Evolutionary conservation across 441 rosid genomes (phyloP), one percentile per base, ranked within the genome.

Genomic region (Viola pubescens): DNA sequence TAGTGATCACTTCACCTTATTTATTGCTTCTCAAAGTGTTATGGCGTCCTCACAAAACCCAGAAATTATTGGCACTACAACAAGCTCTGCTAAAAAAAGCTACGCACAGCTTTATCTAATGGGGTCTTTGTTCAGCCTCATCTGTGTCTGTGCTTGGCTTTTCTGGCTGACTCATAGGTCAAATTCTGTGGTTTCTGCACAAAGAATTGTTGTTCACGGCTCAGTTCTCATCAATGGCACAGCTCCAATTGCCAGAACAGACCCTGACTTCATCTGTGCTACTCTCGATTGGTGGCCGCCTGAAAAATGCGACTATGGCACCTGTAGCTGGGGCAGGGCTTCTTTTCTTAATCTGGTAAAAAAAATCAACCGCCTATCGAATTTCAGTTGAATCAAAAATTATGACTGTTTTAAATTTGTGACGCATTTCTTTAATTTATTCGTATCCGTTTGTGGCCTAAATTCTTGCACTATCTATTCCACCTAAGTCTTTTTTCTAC

Each of bases 201-300:
- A 44, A 53, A 51, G 55, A 51, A 59, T 53, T 49, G 75, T 67
- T 49, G 63, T 51, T 11, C 47, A 65, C 2, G 80, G 86, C 37
- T 58, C 54, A 6, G 82, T 79, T 44, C 60, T 65, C 60, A 66
- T 82, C 71, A 65, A 77, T 62, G 76, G 76, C 57, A 61, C 67
- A 58, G 55, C 58, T 42, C 45, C 74, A 16, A 52, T 72, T 48
- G 84, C 71, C 26, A 54, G 9, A 58, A 77, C 81, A 5, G 82
- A 82, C 39, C 38, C 64, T 2, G 73, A 75, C 70, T 82, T 75
- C 67, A 60, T 79, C 11, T 82, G 84, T 42, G 87, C 81, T 44
- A 79, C 87, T 58, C 53, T 73, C 47, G 77, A 73, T 13, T 73
- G 77, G 73, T 73, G 77, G 77, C 77, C 77, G 16, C 65, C 77